Base-by-base conservation (phyloP, 306 rosid genomes). In the Cucumis hystrix region DNA sequence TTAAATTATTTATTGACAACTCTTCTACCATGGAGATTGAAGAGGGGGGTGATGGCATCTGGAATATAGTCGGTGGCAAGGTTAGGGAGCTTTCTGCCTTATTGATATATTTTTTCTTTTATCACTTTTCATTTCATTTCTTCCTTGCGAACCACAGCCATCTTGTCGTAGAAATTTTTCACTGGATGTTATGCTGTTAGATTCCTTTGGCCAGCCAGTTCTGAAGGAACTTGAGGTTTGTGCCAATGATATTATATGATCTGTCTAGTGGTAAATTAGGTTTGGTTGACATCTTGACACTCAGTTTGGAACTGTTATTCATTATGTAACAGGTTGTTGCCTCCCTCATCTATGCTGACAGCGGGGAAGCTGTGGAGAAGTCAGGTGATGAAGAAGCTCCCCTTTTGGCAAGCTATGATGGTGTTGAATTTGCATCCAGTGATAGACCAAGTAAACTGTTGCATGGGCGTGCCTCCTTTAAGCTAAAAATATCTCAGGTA, bases 61-160 rank as follows among this genome's bases (percentile, higher is more conserved):
- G 98, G 97, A 85, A 91, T 83, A 88, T 95, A 79, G 91, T 95
- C 80, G 98, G 97, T 76, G 97, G 98, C 80, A 92, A 94, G 97
- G 98, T 94, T 68, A 77, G 91, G 70, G 73, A 78, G 74, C 80
- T 52, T 65, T 77, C 37, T 76, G 64, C 35, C 18, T 3, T 33
- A 15, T 49, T 72, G 10, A 25, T 33, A 51, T 45, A 3, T 28
- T 1, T 28, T 2, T 33, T 51, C 28, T 72, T 72, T 3, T n/a
- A 47, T 14, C 20, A 45, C 12, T 41, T 52, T 40, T 75, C 12
- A 11, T 51, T 28, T 76, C 7, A 10, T 30, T 74, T 76, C 23
- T 76, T 76, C 49, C 37, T 61, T 62, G 45, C 82, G 49, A 85
- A 84, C 79, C 77, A 6, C 92, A 94, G 96, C 97, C 96, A 86